phyloP scores from a whole-genome alignment of 768 basidiomycete species.

The Termitomyces sp. region DNA sequence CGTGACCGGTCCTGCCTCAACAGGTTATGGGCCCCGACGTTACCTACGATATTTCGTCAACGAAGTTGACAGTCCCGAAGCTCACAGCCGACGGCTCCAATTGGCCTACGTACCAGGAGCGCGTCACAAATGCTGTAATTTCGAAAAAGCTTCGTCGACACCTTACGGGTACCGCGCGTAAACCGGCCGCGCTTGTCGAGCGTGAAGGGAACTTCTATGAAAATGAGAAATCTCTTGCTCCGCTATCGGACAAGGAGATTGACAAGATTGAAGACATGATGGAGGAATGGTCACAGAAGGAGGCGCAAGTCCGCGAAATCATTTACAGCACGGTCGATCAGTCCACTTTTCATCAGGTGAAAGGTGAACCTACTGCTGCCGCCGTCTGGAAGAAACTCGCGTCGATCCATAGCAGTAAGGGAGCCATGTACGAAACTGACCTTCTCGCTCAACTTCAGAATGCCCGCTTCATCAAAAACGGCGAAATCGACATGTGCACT shows the following conservation, averaged over 20 bases:
- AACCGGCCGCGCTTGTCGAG: too few relatives aligned
- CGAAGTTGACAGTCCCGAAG: not conserved
- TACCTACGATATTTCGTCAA: not conserved
- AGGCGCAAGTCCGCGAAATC: not conserved
- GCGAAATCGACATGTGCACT: not conserved
- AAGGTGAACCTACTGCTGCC: not conserved
- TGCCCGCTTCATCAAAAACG: not conserved
- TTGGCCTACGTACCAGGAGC: not conserved
- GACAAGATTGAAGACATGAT: not conserved
- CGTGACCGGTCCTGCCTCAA: not conserved
- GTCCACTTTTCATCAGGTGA: constrained; percentile 4
- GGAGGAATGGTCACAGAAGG: not conserved
- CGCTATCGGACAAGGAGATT: not conserved
- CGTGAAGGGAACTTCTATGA: too few relatives aligned
- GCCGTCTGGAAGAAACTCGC: not conserved
- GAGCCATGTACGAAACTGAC: not conserved
- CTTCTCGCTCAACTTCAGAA: not conserved
- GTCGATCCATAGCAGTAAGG: not conserved
- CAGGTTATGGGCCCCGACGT: not conserved
- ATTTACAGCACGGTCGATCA: not conserved
- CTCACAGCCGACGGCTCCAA: not conserved
- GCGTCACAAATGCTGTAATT: not conserved
- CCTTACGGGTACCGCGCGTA: too few relatives aligned
- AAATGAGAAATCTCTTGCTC: not conserved
- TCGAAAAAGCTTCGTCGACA: too few relatives aligned